Percentiles rank a stretch among this genome's conserved stretches.
These are phyloP conservation scores for Cytospora leucostoma DNA, from an alignment of 2,329 filamentous ascomycete genomes.

Conservation along the genomic window DNA sequence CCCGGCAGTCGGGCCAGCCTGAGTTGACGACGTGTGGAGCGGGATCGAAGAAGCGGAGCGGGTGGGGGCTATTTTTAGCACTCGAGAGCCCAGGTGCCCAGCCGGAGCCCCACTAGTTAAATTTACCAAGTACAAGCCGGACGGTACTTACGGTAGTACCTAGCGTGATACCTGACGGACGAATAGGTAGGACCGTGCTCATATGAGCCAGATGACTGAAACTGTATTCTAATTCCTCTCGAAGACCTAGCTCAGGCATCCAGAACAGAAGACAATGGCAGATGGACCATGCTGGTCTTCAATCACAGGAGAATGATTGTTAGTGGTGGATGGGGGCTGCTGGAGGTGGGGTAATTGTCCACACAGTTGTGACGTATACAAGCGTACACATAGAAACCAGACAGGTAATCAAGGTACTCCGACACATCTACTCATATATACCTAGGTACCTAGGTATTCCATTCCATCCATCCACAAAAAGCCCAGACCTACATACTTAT, in stretches of 20 bases:
- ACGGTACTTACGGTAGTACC: background rate
- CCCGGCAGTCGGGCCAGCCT: too few relatives aligned
- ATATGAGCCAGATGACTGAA: background rate
- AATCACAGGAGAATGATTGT: too few relatives aligned
- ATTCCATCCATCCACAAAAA: background rate
- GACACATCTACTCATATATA: background rate
- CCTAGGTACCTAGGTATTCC: background rate
- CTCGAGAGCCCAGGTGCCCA: background rate
- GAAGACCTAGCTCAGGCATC: background rate
- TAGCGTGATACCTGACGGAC: background rate
- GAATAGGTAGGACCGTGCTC: background rate
- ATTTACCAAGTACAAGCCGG: slow-evolving; percentile 5
- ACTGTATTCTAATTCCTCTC: background rate
- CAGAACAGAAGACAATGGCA: background rate
- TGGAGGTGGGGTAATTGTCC: background rate
- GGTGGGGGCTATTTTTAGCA: slow-evolving; percentile 27
- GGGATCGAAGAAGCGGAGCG: background rate
- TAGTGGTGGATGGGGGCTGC: too few relatives aligned
- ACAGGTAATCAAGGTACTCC: too few relatives aligned
- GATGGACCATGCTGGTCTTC: background rate
- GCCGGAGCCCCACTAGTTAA: slow-evolving; percentile 19
- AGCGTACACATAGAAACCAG: background rate
- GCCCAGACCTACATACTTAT: background rate
- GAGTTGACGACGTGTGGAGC: background rate
- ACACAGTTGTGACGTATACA: background rate